Base-by-base conservation (phyloP, 148 eudicot species). In the Rhododendron ovatum region DNA sequence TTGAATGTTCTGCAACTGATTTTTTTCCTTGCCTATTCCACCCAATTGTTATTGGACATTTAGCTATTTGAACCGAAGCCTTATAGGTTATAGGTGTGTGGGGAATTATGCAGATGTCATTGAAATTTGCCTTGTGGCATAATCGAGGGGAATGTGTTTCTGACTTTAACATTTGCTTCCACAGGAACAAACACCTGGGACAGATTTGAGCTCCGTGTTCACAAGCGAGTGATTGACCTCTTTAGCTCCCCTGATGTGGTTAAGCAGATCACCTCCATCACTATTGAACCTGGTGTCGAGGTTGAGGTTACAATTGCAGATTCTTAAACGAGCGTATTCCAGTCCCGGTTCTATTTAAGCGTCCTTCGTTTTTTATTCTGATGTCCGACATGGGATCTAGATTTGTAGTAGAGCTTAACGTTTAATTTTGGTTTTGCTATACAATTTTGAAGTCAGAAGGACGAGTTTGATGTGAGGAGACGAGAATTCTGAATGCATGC, bases 241-340 rank as follows among this genome's bases (percentile, higher is more conserved):
- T 95, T 95, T 90, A 93, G 98, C 88, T 93, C 96, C 35, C 98
- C 98, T 1, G 98, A 95, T 14, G 98, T 95, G 17, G 98, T 95
- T 13, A 95, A 95, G 93, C 95, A 93, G 88, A 95, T 95, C 87
- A 95, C 98, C n/a, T 95, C 98, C 9, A 95, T 95, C 90, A 95
- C 96, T 55, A 92, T 93, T 78, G 96, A 93, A 88, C 96, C 96
- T n/a, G 96, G 94, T 82, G 96, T 93, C 4, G 98, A 95, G 91
- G 98, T 95, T 83, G 98, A 95, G 87, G 98, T 95, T 55, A 95
- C 98, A 24, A 95, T 95, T 39, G 98, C 96, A 2, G 98, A 95
- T 89, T 91, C 95, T 81, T 95, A 92, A 83, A 87, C 28, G 22
- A 82, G 28, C 50, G 20, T 87, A 3, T 41, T 51, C 71, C 82